Percentiles rank a stretch among this genome's conserved stretches.
Evolutionary conservation across 208 protist genomes (phyloP).

Genomic region (Histomonas meleagridis): DNA sequence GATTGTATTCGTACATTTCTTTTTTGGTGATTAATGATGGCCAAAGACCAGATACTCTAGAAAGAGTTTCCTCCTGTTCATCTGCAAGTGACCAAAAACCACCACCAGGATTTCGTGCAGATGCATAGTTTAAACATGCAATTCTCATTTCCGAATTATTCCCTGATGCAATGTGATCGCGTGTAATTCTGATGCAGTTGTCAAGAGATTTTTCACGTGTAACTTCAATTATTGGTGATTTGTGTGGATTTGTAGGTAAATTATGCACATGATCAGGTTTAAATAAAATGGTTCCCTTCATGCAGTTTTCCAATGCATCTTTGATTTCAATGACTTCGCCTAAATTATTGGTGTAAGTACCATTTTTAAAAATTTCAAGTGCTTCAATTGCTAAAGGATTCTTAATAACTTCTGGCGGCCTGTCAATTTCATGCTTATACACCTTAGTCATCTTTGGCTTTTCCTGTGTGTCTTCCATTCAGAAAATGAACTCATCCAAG

Average conservation of each 20-base stretch:
- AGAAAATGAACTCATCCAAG: too few species aligned
- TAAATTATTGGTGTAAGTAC: neutral
- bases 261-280: neutral
- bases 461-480: too few species aligned
- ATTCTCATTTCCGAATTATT: neutral
- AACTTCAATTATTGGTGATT: neutral
- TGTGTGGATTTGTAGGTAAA: neutral
- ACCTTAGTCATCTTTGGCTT: too few species aligned
- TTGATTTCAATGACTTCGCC: neutral
- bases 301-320: neutral
- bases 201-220: neutral
- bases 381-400: neutral
- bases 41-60: neutral
- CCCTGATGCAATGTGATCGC: too few species aligned
- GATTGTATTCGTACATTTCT: too few species aligned
- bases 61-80: neutral
- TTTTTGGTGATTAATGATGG: neutral
- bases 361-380: neutral
- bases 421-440: too few species aligned
- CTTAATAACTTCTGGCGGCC: too few species aligned
- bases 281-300: neutral
- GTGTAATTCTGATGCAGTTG: neutral
- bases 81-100: neutral
- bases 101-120: slow-evolving; percentile 20
- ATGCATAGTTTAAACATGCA: neutral